Evolutionary conservation across 352 stramenopile genomes (phyloP).

Genomic region (Phytopythium litorale): DNA sequence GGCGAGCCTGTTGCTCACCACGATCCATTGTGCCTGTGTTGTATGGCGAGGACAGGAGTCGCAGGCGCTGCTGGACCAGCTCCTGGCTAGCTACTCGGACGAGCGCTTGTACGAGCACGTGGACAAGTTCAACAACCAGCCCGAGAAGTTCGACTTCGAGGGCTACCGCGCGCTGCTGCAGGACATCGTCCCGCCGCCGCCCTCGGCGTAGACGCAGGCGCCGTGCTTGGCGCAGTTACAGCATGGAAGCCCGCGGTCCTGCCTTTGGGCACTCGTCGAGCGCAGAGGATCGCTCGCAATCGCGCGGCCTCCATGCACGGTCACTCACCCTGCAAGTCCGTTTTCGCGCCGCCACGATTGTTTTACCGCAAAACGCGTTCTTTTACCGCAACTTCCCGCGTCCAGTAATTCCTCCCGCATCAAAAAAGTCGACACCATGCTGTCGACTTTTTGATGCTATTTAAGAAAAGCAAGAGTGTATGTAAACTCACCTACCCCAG

Average conservation of each 20-base stretch:
- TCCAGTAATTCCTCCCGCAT: not conserved
- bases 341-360: not conserved
- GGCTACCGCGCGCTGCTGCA: constrained; percentile 55
- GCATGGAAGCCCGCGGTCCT: not conserved
- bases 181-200: constrained; percentile 8
- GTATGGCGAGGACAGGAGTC: constrained; percentile 36
- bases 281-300: not conserved
- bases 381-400: not conserved
- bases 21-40: not conserved
- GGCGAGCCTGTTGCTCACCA: not conserved
- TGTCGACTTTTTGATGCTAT: no score
- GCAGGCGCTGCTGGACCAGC: constrained; percentile 52
- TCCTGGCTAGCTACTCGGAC: constrained; percentile 67
- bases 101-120: constrained; percentile 67
- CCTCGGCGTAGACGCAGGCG: not conserved
- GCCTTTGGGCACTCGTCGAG: not conserved
- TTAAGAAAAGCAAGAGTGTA: no score
- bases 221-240: not conserved
- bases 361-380: not conserved
- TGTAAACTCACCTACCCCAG: no score
- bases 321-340: no score
- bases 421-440: no score
- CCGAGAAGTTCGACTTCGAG: constrained; percentile 84
- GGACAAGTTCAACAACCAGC: constrained; percentile 84
- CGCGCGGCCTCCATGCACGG: no score